Base-by-base conservation (phyloP, 306 rosid genomes). In the Lathyrus oleraceus region DNA sequence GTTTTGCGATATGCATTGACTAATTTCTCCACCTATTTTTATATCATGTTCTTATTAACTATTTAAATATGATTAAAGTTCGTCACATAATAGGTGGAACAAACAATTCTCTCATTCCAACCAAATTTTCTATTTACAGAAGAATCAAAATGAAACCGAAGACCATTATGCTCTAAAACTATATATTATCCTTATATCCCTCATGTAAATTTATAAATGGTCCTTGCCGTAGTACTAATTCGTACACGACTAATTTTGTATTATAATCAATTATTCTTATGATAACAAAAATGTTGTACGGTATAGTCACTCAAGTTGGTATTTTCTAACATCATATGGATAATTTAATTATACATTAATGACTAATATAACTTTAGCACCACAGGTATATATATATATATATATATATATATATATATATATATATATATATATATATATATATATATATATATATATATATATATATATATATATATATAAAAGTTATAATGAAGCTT, bases 211-310 rank as follows among this genome's bases (percentile, higher is more conserved):
- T 14, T 20, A 52, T 4, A 1, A 52, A 21, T 74, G 5, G 8
- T 51, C 42, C 61, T 40, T 69, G 48, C 72, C 67, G 38, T 70
- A 51, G 47, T 71, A 56, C 62, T 60, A 1, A 6, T 64, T 20
- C 2, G 73, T 77, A 77, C 71, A 2, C 15, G 11, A 13, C 12
- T 53, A 38, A 60, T 53, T 52, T 15, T 35, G 36, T 10, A 15
- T 15, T 1, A 15, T 20, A 42, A 21, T 64, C 1, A 14, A 11
- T 53, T 10, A 12, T 21, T 53, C 4, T 53, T 43, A 43, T 23
- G 12, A 23, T 14, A 12, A 40, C 19, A 30, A 20, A 5, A 39
- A 52, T 39, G 20, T 0, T 42, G 69, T 64, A 53, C 60, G 35
- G 60, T 53, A 21, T 53, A 21, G 60, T 30, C 17, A 35, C 15